phyloP scores from a whole-genome alignment of 1,284 basidiomycete genomes.

The Cystobasidium pallidum region DNA sequence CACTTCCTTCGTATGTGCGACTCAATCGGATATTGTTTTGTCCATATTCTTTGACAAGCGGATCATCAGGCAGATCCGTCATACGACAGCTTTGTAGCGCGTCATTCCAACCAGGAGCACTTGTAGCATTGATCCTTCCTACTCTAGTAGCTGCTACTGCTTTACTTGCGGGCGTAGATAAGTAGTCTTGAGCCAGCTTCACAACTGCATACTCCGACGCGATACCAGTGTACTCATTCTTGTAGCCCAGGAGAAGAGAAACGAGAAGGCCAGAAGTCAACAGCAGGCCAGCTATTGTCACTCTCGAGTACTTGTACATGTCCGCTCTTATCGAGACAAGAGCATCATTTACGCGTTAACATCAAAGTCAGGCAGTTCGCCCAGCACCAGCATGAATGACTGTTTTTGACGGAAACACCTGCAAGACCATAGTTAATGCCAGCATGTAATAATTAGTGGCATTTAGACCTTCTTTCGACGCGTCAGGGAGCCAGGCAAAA shows the following conservation, averaged over 20 bases:
- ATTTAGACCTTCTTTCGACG: neutral
- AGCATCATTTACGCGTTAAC: neutral
- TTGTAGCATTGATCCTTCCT: neutral
- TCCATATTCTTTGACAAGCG: slow-evolving; percentile 48
- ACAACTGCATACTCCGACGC: neutral
- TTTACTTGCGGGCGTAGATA: neutral
- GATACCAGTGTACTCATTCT: slow-evolving; percentile 1
- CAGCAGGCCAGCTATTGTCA: neutral
- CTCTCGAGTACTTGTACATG: neutral
- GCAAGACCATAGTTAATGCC: too few species aligned
- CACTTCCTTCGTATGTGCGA: slow-evolving; percentile 48
- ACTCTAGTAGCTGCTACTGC: neutral
- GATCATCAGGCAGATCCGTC: slow-evolving; percentile 34
- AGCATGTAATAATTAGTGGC: too few species aligned
- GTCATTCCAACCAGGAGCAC: slow-evolving; percentile 11
- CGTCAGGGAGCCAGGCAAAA: too few species aligned
- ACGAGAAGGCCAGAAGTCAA: neutral
- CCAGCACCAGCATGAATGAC: neutral
- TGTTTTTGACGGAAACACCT: neutral
- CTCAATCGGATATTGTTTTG: slow-evolving; percentile 47
- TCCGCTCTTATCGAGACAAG: neutral
- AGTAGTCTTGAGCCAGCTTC: slow-evolving; percentile 9
- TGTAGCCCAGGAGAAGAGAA: slow-evolving; percentile 8
- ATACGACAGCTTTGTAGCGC: slow-evolving; percentile 31
- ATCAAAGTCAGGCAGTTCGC: neutral